These are phyloP conservation scores for Choiromyces venosus DNA, from an alignment of 495 filamentous ascomycete species.

Conservation along the genomic window DNA sequence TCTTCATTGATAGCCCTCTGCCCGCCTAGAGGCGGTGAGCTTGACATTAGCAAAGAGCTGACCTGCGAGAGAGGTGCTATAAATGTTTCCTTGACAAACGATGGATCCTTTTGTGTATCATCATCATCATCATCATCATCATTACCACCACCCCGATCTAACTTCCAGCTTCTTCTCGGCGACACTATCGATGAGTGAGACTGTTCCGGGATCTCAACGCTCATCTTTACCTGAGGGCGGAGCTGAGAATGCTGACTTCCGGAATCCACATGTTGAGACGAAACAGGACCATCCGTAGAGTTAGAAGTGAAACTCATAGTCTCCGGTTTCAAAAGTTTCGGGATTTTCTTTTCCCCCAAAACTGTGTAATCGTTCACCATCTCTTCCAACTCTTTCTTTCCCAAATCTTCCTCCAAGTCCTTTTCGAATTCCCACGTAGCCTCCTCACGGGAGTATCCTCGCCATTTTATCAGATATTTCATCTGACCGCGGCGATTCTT, in stretches of 20 bases:
- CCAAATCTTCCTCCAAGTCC: conserved; percentile 18
- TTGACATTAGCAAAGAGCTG: neutral
- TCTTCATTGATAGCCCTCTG: neutral
- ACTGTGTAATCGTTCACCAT: conserved; percentile 15
- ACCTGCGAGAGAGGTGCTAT: neutral
- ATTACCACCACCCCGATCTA: neutral
- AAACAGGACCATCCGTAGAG: neutral
- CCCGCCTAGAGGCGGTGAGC: neutral
- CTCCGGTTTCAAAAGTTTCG: neutral
- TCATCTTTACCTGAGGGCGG: neutral
- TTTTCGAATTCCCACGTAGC: conserved; percentile 33
- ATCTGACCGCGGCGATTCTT: conserved; percentile 18
- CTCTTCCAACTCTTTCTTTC: conserved; percentile 20
- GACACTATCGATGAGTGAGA: neutral
- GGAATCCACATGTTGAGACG: neutral
- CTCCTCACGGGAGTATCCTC: conserved; percentile 27
- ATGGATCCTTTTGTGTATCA: neutral
- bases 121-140: neutral
- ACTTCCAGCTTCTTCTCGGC: neutral
- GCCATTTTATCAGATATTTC: conserved; percentile 32
- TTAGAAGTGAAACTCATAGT: neutral
- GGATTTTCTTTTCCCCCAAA: neutral
- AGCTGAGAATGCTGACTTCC: neutral
- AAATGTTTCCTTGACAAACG: neutral
- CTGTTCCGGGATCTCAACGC: neutral